phyloP scores from a whole-genome alignment of 352 stramenopile genomes.

The Phytophthora vignae region DNA sequence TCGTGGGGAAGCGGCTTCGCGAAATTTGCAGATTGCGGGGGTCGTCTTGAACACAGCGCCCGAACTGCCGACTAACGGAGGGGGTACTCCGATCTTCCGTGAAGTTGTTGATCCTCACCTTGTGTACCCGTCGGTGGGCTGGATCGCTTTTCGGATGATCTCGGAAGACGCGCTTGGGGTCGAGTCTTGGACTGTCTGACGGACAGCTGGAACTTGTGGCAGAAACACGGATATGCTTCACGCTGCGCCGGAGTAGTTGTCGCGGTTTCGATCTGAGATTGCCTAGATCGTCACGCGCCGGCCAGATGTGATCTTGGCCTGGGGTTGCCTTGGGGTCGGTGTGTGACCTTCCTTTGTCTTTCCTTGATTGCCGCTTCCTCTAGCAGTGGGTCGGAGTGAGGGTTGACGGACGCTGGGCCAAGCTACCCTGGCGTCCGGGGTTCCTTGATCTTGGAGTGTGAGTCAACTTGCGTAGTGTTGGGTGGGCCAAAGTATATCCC shows the following conservation, averaged over 20 bases:
- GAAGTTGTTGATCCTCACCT: too few species aligned
- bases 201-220: neutral
- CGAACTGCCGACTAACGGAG: too few species aligned
- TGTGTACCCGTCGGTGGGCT: too few species aligned
- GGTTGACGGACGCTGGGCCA: neutral
- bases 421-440: neutral
- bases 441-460: neutral
- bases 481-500: slow-evolving; percentile 1
- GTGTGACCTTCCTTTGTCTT: neutral
- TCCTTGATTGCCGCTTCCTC: slow-evolving; percentile 1
- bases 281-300: neutral
- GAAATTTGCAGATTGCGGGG: too few species aligned
- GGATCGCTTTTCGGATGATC: too few species aligned
- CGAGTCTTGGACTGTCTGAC: neutral
- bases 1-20: too few species aligned
- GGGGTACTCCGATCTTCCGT: too few species aligned
- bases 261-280: neutral
- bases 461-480: neutral
- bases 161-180: too few species aligned
- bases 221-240: neutral
- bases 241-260: too few species aligned
- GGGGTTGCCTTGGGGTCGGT: neutral
- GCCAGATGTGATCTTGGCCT: neutral
- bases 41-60: too few species aligned
- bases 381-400: neutral